Conservation (phyloP, 495 filamentous ascomycete genomes). For the Lasiosphaeriaceae sp. region DNA sequence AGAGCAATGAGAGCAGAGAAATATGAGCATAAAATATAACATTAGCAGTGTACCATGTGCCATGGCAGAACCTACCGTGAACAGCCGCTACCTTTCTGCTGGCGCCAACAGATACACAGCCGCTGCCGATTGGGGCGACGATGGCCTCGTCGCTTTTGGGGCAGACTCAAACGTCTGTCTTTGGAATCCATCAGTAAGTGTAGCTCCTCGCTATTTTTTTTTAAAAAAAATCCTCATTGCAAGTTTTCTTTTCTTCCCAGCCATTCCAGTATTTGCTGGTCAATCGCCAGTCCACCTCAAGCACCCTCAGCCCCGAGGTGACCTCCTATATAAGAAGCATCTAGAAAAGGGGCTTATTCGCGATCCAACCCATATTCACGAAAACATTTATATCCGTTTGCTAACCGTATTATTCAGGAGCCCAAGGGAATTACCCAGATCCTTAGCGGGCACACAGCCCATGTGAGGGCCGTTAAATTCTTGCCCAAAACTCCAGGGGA, state of each 20-base stretch:
- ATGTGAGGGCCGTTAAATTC: constrained; percentile 82
- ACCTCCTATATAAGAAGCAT: too few species aligned
- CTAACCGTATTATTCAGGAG: constrained; percentile 32
- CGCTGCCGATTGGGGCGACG: constrained; percentile 82
- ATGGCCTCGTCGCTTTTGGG: constrained; percentile 80
- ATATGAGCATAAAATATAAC: not conserved
- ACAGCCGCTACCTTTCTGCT: constrained; percentile 66
- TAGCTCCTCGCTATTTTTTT: not conserved
- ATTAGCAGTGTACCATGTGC: not conserved
- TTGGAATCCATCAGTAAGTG: constrained; percentile 77
- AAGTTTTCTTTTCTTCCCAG: too few species aligned
- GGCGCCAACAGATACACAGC: constrained; percentile 88
- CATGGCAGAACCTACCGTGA: constrained; percentile 19
- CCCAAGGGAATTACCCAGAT: constrained; percentile 62
- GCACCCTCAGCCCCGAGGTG: too few species aligned
- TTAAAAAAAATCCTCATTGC: too few species aligned
- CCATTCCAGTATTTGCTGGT: too few species aligned
- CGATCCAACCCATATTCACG: not conserved
- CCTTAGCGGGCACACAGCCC: constrained; percentile 76
- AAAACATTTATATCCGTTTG: not conserved
- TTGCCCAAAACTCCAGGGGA: constrained; percentile 50
- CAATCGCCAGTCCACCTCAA: too few species aligned
- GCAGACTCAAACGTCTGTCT: constrained; percentile 83
- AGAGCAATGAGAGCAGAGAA: constrained; percentile 3
- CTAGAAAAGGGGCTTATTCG: not conserved